A percentile compares a stretch with the other conserved stretches of the same genome.
phyloP scores from a whole-genome alignment of 140 eudicot genomes.

The Cichorium intybus region DNA sequence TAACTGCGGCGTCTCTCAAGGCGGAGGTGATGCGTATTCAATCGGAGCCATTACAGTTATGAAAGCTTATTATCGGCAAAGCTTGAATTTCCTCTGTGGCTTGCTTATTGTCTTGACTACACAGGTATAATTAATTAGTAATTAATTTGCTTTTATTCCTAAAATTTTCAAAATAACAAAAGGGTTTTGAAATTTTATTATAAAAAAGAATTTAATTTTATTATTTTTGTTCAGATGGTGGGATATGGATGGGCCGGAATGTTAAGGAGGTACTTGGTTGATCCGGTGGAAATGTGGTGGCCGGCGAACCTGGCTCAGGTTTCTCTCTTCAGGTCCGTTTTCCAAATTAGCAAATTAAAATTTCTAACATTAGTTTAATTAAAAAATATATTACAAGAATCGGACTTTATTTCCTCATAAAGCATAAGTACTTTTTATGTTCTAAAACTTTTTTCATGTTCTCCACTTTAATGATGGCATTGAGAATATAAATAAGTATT shows the following conservation, averaged over 20 bases:
- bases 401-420: not conserved
- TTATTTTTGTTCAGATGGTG: constrained; percentile 39
- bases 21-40: constrained; percentile 95
- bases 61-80: constrained; percentile 85
- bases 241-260: constrained; percentile 99
- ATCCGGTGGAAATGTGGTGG: constrained; percentile 99
- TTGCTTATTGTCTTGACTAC: constrained; percentile 76
- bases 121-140: constrained; percentile 55
- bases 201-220: not conserved
- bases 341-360: not conserved
- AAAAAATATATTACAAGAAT: no score
- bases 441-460: not conserved
- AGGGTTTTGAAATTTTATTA: no score
- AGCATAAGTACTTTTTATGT: constrained; percentile 7
- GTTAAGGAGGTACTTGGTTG: constrained; percentile 87
- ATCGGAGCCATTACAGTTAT: constrained; percentile 94
- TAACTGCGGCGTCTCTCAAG: constrained; percentile 72
- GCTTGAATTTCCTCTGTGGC: constrained; percentile 55
- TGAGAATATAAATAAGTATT: not conserved
- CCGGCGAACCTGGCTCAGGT: constrained; percentile 94
- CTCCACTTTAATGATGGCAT: not conserved
- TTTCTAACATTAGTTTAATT: not conserved
- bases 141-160: not conserved
- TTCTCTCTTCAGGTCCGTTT: constrained; percentile 67
- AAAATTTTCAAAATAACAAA: not conserved